Evolutionary conservation across 495 filamentous ascomycete species (phyloP).

Genomic region (Aspergillus steynii): DNA sequence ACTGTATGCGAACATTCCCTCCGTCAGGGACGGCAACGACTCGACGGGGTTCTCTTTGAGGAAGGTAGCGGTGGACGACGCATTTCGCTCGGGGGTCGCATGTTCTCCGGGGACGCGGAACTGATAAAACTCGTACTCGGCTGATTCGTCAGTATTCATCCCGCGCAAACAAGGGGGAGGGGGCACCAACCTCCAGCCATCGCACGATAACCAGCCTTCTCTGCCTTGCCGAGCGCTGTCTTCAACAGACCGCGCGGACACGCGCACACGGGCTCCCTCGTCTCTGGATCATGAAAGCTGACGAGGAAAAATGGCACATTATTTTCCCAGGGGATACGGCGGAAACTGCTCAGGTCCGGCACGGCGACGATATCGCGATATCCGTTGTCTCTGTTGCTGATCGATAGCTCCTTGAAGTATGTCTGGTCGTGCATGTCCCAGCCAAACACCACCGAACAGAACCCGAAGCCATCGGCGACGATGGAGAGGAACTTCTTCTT

Average conservation of each 20-base stretch:
- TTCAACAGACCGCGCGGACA: slow-evolving; percentile 80
- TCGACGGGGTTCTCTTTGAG: slow-evolving; percentile 71
- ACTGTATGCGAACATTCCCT: slow-evolving; percentile 98
- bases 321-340: slow-evolving; percentile 88
- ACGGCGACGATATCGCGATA: slow-evolving; percentile 83
- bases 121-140: slow-evolving; percentile 97
- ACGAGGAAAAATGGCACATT: slow-evolving; percentile 87
- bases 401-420: slow-evolving; percentile 74
- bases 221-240: slow-evolving; percentile 64
- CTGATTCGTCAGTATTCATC: slow-evolving; percentile 41
- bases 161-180: background rate
- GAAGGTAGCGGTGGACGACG: slow-evolving; percentile 71
- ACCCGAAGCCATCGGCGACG: slow-evolving; percentile 77
- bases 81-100: slow-evolving; percentile 53
- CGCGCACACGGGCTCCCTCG: slow-evolving; percentile 65
- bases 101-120: slow-evolving; percentile 66
- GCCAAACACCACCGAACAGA: slow-evolving; percentile 92
- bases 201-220: slow-evolving; percentile 66
- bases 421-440: slow-evolving; percentile 96
- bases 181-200: slow-evolving; percentile 82
- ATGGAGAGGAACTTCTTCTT: slow-evolving; percentile 91
- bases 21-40: slow-evolving; percentile 73
- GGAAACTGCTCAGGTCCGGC: slow-evolving; percentile 72
- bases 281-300: slow-evolving; percentile 63
- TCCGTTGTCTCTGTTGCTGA: slow-evolving; percentile 83